Conservation (phyloP, 345 rosid genomes). For the Arabis alpina region DNA sequence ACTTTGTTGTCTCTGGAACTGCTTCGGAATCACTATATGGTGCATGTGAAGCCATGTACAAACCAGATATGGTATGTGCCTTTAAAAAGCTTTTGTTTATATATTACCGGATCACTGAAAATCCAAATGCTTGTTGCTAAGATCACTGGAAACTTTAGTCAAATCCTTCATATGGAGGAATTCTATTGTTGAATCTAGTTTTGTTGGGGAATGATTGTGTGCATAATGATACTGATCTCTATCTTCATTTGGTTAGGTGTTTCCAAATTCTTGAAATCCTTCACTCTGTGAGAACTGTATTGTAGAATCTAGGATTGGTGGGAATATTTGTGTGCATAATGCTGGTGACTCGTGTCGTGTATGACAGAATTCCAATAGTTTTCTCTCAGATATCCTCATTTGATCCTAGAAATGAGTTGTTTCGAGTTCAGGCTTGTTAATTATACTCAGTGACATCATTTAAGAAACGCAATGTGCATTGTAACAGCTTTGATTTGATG, state of each 20-base stretch:
- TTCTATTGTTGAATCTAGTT: background rate
- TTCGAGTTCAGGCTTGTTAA: constrained; percentile 8
- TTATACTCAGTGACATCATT: background rate
- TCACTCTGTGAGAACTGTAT: background rate
- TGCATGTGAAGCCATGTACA: constrained; percentile 93
- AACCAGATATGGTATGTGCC: constrained; percentile 81
- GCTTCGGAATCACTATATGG: constrained; percentile 95
- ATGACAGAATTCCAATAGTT: background rate
- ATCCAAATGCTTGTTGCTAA: constrained; percentile 4
- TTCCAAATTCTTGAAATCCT: background rate
- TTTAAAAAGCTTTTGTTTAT: background rate
- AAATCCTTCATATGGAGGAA: background rate
- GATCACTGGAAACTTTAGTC: background rate
- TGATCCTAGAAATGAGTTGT: background rate
- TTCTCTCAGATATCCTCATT: background rate
- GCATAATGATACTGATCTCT: background rate
- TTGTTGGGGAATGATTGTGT: background rate
- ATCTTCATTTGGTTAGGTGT: background rate
- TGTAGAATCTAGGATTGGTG: constrained; percentile 6
- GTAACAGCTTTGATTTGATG: background rate
- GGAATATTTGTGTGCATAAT: background rate
- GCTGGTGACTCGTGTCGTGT: background rate
- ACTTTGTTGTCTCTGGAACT: constrained; percentile 94
- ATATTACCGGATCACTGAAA: background rate
- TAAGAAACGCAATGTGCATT: background rate